Percentiles rank a stretch among this genome's conserved stretches.
Evolutionary conservation across 2,329 filamentous ascomycete species (phyloP).

Genomic region (Trichophyton benhamiae): DNA sequence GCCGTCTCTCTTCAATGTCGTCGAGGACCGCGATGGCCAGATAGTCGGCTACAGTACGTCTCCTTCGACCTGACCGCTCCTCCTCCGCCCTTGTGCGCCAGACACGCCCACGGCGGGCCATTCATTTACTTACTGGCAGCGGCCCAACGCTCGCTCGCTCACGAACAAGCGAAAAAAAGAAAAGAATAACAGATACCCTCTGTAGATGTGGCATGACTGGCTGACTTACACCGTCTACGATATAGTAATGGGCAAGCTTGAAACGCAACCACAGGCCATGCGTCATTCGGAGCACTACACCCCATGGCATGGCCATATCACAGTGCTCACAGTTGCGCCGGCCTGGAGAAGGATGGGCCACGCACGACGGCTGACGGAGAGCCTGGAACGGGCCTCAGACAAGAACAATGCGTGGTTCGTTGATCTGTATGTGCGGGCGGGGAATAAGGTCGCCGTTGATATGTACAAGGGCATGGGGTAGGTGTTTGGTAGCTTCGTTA

Average conservation of each 20-base stretch:
- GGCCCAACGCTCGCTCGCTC: neutral
- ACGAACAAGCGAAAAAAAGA: neutral
- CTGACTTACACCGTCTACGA: neutral
- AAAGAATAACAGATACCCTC: neutral
- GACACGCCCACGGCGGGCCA: neutral
- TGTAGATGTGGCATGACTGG: neutral
- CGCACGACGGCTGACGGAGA: conserved; percentile 67
- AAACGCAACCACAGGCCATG: conserved; percentile 67
- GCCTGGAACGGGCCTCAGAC: conserved; percentile 71
- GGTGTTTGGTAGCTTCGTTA: conserved; percentile 15
- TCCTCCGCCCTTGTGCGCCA: neutral
- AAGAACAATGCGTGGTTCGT: conserved; percentile 85
- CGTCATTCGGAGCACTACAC: conserved; percentile 75
- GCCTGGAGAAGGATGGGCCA: conserved; percentile 75
- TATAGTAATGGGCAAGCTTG: conserved; percentile 89
- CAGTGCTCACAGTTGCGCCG: conserved; percentile 82
- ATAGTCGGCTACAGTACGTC: conserved; percentile 83
- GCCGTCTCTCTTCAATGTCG: conserved; percentile 87
- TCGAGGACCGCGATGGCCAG: conserved; percentile 72
- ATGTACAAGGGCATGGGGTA: conserved; percentile 84
- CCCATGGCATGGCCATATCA: conserved; percentile 99
- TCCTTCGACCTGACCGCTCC: neutral
- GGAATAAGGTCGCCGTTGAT: conserved; percentile 73
- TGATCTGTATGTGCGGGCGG: conserved; percentile 81
- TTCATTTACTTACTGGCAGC: neutral